Base-by-base conservation (phyloP, 805 yeast genomes). In the Yamadazyma sp. region DNA sequence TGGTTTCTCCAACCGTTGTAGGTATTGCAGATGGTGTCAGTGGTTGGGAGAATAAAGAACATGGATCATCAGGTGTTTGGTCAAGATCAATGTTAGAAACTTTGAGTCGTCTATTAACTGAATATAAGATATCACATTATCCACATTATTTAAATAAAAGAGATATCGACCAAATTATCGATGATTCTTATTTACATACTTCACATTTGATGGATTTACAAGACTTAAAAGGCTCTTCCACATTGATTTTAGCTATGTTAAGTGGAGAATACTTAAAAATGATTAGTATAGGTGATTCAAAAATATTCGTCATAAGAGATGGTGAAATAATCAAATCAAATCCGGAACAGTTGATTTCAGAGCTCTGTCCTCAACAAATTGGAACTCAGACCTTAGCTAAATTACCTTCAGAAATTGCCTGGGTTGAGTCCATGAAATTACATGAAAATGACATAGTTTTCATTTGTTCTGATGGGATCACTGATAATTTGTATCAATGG, bases 11-110 rank as follows among this genome's bases (percentile, higher is more conserved):
- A 0, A 63, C 74, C 4, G 63, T 74, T 27, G 47, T 75, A 35
- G 80, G 75, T 2, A 65, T 75, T 4, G 79, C 80, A 3, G 80
- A 75, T 47, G 80, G 80, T 1, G 76, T 75, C 6, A 69, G 76
- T 14, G 77, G 78, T 1, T 75, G 79, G 79, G 75, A 69, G 46
- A 62, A 68, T 13, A 62, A 58, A 25, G 53, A 50, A 17, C 68
- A 69, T 36, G 58, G 73, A 9, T 59, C 69, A 19, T 65, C 75
- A 15, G 78, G 79, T 1, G 57, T 73, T 13, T 75, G 78, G 75
- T 68, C 78, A 1, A 57, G 79, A 33, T 62, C 71, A 1, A 69
- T 74, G 65, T 49, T 75, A 31, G 80, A 75, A 46, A 73, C 76
- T 5, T 58, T 72, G 35, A 64, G 74, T 40, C 44, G 76, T 17